Evolutionary conservation across 495 filamentous ascomycete species (phyloP).

Genomic region (Pseudevernia furfuracea): DNA sequence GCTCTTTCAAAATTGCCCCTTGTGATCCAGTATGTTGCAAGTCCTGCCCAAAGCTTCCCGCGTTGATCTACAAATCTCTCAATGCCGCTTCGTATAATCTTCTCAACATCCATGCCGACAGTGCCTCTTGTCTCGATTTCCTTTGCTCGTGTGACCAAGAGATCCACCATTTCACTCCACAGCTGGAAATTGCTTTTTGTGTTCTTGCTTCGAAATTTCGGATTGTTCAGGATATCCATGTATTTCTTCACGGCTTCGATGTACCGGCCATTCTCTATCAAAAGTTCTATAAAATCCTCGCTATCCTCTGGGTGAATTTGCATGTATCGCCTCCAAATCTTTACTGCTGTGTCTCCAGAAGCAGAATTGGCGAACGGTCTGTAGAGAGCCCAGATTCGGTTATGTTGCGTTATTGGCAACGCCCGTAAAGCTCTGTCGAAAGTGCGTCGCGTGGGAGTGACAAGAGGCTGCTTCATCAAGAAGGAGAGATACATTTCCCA

Average conservation of each 20-base stretch:
- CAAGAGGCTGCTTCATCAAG: slow-evolving; percentile 79
- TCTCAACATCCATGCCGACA: slow-evolving; percentile 81
- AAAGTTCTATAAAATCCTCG: slow-evolving; percentile 87
- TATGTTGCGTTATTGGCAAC: slow-evolving; percentile 94
- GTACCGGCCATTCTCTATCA: slow-evolving; percentile 74
- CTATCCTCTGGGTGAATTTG: slow-evolving; percentile 94
- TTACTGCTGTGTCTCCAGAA: slow-evolving; percentile 81
- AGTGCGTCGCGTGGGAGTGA: slow-evolving; percentile 81
- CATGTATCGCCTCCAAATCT: slow-evolving; percentile 94
- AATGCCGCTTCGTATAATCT: slow-evolving; percentile 89
- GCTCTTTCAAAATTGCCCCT: slow-evolving; percentile 86
- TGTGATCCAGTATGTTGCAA: slow-evolving; percentile 96
- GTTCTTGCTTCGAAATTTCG: slow-evolving; percentile 83
- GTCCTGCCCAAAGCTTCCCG: slow-evolving; percentile 91
- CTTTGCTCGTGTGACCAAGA: slow-evolving; percentile 85
- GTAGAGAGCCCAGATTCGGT: slow-evolving; percentile 92
- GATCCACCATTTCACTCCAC: slow-evolving; percentile 97
- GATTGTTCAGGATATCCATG: slow-evolving; percentile 89
- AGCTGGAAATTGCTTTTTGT: slow-evolving; percentile 92
- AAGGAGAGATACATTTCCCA: slow-evolving; percentile 98
- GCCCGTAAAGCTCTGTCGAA: slow-evolving; percentile 94
- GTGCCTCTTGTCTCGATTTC: slow-evolving; percentile 74
- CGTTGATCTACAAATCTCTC: slow-evolving; percentile 87
- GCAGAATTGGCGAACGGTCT: slow-evolving; percentile 88
- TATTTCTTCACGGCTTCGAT: slow-evolving; percentile 90